phyloP scores from a whole-genome alignment of 495 filamentous ascomycete genomes.

The Aspergillus biplanus region DNA sequence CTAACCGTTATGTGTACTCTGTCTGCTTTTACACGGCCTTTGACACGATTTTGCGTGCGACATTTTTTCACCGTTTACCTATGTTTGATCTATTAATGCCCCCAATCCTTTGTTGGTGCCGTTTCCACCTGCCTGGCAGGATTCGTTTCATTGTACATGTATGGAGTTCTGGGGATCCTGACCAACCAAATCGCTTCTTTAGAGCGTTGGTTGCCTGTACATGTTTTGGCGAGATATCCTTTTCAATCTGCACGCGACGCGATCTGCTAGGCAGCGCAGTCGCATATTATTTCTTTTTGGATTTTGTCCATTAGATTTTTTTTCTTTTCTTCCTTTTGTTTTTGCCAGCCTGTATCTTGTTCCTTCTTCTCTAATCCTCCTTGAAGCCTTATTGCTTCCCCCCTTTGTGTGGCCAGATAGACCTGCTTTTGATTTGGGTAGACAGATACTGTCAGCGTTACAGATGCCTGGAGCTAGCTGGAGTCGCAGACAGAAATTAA shows the following conservation, averaged over 20 bases:
- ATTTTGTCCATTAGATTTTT: slow-evolving; percentile 21
- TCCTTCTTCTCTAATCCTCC: slow-evolving; percentile 13
- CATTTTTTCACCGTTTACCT: slow-evolving; percentile 24
- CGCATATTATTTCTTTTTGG: slow-evolving; percentile 22
- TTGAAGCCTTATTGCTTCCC: slow-evolving; percentile 22
- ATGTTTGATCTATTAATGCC: slow-evolving; percentile 1
- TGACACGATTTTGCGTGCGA: slow-evolving; percentile 26
- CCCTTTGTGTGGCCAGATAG: slow-evolving; percentile 20
- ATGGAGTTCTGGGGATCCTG: slow-evolving; percentile 30
- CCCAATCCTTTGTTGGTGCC: not conserved
- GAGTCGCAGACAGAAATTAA: slow-evolving; percentile 21
- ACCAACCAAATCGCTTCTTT: slow-evolving; percentile 27
- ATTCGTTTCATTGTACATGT: slow-evolving; percentile 28
- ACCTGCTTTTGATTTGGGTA: slow-evolving; percentile 23
- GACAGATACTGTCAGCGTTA: slow-evolving; percentile 17
- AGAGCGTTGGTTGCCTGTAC: slow-evolving; percentile 29
- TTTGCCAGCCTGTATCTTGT: slow-evolving; percentile 7
- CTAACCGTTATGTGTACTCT: slow-evolving; percentile 28
- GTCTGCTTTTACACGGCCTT: slow-evolving; percentile 18
- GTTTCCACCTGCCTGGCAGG: slow-evolving; percentile 5
- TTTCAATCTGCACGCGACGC: slow-evolving; percentile 24
- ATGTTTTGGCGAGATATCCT: slow-evolving; percentile 29
- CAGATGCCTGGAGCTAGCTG: slow-evolving; percentile 31
- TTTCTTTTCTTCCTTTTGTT: slow-evolving; percentile 10
- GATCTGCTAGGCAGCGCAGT: slow-evolving; percentile 22